A percentile compares a stretch with the other conserved stretches of the same genome.
Evolutionary conservation across 495 filamentous ascomycete species (phyloP).

Genomic region (Penicillium paxilli): DNA sequence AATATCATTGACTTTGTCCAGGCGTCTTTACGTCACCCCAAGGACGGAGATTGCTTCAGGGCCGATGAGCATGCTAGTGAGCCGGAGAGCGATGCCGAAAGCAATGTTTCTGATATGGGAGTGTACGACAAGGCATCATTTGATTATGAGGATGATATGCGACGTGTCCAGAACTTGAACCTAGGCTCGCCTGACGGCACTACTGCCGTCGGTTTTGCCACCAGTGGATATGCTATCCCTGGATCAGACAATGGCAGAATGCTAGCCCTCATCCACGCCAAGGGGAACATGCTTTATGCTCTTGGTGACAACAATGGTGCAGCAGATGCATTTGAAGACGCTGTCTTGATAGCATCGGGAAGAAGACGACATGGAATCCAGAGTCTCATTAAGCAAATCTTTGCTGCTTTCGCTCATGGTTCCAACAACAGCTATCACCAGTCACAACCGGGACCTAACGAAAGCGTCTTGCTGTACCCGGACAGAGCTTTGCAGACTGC

Average conservation of each 20-base stretch:
- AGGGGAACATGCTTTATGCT: slow-evolving; percentile 97
- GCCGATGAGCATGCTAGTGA: slow-evolving; percentile 56
- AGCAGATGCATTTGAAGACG: slow-evolving; percentile 91
- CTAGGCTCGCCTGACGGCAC: slow-evolving; percentile 29
- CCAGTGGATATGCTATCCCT: slow-evolving; percentile 83
- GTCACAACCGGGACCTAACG: slow-evolving; percentile 33
- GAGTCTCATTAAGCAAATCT: slow-evolving; percentile 78
- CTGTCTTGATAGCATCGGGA: slow-evolving; percentile 84
- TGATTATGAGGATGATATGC: slow-evolving; percentile 56
- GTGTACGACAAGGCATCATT: slow-evolving; percentile 57
- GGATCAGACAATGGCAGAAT: slow-evolving; percentile 92
- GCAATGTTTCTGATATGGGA: slow-evolving; percentile 47
- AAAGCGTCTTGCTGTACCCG: slow-evolving; percentile 78
- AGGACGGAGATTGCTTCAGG: slow-evolving; percentile 49
- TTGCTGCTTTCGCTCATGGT: slow-evolving; percentile 63
- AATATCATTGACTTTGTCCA: slow-evolving; percentile 91
- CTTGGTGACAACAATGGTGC: slow-evolving; percentile 81
- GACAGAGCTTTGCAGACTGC: slow-evolving; percentile 83
- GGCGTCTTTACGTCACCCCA: slow-evolving; percentile 59
- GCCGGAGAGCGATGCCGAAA: slow-evolving; percentile 54
- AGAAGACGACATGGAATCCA: slow-evolving; percentile 69
- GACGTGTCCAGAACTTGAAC: slow-evolving; percentile 21
- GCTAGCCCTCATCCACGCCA: slow-evolving; percentile 88
- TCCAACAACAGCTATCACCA: slow-evolving; percentile 28
- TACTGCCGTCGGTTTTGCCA: slow-evolving; percentile 65